A percentile compares a stretch with the other conserved stretches of the same genome.
These are phyloP conservation scores for Trichosporon asahii DNA, from an alignment of 1,284 basidiomycete genomes.

Conservation along the genomic window DNA sequence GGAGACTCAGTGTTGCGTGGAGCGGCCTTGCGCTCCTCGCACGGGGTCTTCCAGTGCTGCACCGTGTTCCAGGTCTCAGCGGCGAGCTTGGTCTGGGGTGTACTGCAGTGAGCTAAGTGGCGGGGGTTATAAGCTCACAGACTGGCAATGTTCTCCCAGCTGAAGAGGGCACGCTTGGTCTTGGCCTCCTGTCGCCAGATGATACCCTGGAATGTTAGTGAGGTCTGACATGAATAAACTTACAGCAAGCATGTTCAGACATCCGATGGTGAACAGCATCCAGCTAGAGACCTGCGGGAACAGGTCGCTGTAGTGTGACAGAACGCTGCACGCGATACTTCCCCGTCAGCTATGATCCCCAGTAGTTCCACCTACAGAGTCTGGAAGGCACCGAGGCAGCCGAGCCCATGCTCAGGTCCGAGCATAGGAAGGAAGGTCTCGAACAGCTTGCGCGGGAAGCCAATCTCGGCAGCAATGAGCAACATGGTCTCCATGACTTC, in stretches of 20 bases:
- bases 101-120: conserved; percentile 26
- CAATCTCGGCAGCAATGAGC: conserved; percentile 70
- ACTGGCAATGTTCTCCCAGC: conserved; percentile 49
- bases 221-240: conserved; percentile 14
- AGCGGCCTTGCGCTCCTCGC: neutral
- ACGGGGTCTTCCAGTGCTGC: neutral
- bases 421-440: conserved; percentile 77
- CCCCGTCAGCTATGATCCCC: neutral
- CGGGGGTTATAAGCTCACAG: conserved; percentile 30
- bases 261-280: conserved; percentile 78
- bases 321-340: conserved; percentile 68
- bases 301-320: conserved; percentile 72
- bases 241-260: conserved; percentile 69
- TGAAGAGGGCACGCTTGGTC: conserved; percentile 44
- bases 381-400: conserved; percentile 76
- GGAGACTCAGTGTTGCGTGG: neutral
- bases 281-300: conserved; percentile 80
- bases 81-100: conserved; percentile 46
- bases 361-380: conserved; percentile 58
- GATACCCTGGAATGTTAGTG: conserved; percentile 29
- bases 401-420: conserved; percentile 74
- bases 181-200: conserved; percentile 44
- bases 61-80: conserved; percentile 47
- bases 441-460: conserved; percentile 71
- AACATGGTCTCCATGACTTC: conserved; percentile 66